A percentile compares a stretch with the other conserved stretches of the same genome.
Evolutionary conservation across 129 eudicot species (phyloP).

Genomic region (Flaveria bidentis): DNA sequence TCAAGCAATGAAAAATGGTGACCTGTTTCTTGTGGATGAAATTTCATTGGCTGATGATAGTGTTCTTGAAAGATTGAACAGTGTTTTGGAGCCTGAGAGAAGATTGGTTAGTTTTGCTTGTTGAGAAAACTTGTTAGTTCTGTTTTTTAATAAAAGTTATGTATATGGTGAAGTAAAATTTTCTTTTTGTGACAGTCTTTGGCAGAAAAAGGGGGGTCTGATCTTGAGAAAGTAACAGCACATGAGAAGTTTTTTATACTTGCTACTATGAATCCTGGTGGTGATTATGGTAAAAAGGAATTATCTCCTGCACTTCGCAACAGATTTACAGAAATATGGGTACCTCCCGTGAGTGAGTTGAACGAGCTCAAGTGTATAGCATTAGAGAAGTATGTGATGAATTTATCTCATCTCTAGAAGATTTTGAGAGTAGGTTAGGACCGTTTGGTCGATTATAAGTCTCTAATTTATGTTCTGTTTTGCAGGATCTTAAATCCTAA

Average conservation of each 20-base stretch:
- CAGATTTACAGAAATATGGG: slow-evolving; percentile 98
- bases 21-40: slow-evolving; percentile 91
- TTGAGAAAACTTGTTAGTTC: not conserved
- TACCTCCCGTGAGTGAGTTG: slow-evolving; percentile 73
- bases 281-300: slow-evolving; percentile 96
- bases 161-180: not conserved
- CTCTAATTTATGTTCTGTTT: slow-evolving; percentile 1
- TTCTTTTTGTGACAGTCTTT: slow-evolving; percentile 57
- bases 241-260: slow-evolving; percentile 85
- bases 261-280: slow-evolving; percentile 99
- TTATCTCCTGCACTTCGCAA: slow-evolving; percentile 96
- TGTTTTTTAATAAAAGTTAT: not conserved
- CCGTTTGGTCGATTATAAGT: not conserved
- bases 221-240: slow-evolving; percentile 78
- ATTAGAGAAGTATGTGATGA: slow-evolving; percentile 52
- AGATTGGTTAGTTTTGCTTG: slow-evolving; percentile 58
- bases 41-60: slow-evolving; percentile 98
- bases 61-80: slow-evolving; percentile 92
- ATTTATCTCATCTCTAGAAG: not conserved
- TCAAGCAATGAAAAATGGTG: slow-evolving; percentile 91
- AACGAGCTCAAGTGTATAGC: slow-evolving; percentile 77
- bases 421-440: slow-evolving; percentile 9
- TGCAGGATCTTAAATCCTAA: slow-evolving; percentile 57
- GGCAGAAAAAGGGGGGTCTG: slow-evolving; percentile 92
- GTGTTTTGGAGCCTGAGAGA: slow-evolving; percentile 97